A percentile compares a stretch with the other conserved stretches of the same genome.
phyloP scores from a whole-genome alignment of 495 filamentous ascomycete genomes.

The Aspergillus kassunensis region DNA sequence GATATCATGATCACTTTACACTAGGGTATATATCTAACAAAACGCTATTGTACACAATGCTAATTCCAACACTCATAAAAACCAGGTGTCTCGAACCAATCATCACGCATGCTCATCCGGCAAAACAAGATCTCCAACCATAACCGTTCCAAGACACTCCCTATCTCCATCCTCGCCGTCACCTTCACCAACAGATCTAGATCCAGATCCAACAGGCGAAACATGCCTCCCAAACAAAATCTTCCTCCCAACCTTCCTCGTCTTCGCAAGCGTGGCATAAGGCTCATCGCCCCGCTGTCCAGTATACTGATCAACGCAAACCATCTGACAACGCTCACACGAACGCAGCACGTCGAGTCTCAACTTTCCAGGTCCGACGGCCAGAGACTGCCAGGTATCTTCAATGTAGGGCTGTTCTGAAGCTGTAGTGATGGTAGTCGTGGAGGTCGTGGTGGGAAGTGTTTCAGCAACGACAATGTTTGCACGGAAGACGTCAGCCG shows the following conservation, averaged over 20 bases:
- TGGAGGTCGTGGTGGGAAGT: conserved; percentile 35
- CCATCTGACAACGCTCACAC: conserved; percentile 91
- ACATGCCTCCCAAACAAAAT: conserved; percentile 85
- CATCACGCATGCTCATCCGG: conserved; percentile 14
- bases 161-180: conserved; percentile 16
- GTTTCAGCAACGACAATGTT: conserved; percentile 73
- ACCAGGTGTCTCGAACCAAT: too few relatives aligned
- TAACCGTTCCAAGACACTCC: conserved; percentile 29
- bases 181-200: too few relatives aligned
- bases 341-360: conserved; percentile 69
- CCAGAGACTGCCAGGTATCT: conserved; percentile 42
- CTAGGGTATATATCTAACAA: not conserved
- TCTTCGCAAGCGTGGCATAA: conserved; percentile 83
- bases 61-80: too few relatives aligned
- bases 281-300: conserved; percentile 77
- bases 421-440: too few relatives aligned
- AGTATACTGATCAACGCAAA: conserved; percentile 85
- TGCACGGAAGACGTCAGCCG: conserved; percentile 72
- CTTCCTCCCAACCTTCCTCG: conserved; percentile 72
- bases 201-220: conserved; percentile 20
- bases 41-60: not conserved
- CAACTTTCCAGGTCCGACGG: conserved; percentile 32
- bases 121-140: conserved; percentile 42
- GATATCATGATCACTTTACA: not conserved
- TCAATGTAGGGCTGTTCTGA: conserved; percentile 55